phyloP scores from a whole-genome alignment of 2,329 filamentous ascomycete species.

The Rhinocladiella similis region DNA sequence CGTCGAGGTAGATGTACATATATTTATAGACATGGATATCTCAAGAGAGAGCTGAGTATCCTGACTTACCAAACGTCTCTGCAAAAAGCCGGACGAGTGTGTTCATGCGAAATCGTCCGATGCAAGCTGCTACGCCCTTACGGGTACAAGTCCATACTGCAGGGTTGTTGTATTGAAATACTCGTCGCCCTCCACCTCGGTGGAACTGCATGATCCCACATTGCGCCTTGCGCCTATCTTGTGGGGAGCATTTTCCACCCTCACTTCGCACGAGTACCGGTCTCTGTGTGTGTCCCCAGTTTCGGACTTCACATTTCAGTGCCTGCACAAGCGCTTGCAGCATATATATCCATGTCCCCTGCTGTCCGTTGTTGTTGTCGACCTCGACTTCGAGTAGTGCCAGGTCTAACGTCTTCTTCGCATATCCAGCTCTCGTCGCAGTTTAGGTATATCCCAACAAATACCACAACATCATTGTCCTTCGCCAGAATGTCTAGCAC shows the following conservation, averaged over 20 bases:
- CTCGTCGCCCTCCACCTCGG: too few relatives aligned
- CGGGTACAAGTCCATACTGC: too few relatives aligned
- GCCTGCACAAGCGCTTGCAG: background rate
- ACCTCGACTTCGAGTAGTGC: too few relatives aligned
- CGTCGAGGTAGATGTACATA: background rate
- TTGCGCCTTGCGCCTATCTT: background rate
- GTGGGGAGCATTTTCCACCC: background rate
- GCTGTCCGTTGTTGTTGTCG: background rate
- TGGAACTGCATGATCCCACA: background rate
- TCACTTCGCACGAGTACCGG: background rate
- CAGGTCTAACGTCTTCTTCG: too few relatives aligned
- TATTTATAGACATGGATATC: too few relatives aligned
- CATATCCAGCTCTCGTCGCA: background rate
- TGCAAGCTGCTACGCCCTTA: too few relatives aligned
- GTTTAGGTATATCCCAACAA: background rate
- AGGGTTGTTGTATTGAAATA: too few relatives aligned
- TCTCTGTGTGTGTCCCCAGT: too few relatives aligned
- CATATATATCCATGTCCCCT: background rate
- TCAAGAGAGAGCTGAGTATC: too few relatives aligned
- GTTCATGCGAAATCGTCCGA: too few relatives aligned
- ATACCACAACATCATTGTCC: background rate
- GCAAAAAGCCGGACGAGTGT: too few relatives aligned
- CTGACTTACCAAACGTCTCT: too few relatives aligned
- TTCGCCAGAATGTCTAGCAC: slow-evolving; percentile 16
- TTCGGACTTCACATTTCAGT: background rate